A percentile compares a stretch with the other conserved stretches of the same genome.
Evolutionary conservation across 345 rosid genomes (phyloP).

Genomic region (Populus pruinosa): DNA sequence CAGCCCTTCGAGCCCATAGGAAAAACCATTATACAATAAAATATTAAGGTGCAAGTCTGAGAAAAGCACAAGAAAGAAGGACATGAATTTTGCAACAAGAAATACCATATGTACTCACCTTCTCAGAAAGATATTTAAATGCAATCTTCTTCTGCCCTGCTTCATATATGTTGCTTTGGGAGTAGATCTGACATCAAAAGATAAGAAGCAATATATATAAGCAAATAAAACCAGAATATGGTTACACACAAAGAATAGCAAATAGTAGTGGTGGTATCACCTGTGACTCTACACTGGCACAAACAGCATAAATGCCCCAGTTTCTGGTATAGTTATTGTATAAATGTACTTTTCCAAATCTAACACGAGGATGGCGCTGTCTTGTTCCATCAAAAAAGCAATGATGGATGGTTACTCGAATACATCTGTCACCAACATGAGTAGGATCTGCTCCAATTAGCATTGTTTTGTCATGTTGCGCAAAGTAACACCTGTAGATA

Average conservation of each 20-base stretch:
- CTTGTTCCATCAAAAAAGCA: constrained; percentile 89
- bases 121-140: constrained; percentile 78
- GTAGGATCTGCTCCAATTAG: constrained; percentile 88
- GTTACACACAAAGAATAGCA: not conserved
- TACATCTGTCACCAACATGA: constrained; percentile 70
- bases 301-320: constrained; percentile 92
- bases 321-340: constrained; percentile 82
- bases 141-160: constrained; percentile 87
- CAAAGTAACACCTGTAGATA: constrained; percentile 71
- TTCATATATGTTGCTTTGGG: constrained; percentile 93
- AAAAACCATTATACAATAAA: not conserved
- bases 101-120: constrained; percentile 37
- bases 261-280: constrained; percentile 27
- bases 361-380: constrained; percentile 92
- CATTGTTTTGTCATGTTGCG: constrained; percentile 78
- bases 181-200: constrained; percentile 56
- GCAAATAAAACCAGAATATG: not conserved
- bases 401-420: constrained; percentile 88
- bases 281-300: constrained; percentile 93
- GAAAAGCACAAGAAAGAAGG: not conserved
- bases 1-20: not conserved
- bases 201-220: not conserved
- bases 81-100: not conserved
- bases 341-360: constrained; percentile 81
- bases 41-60: not conserved